Conservation (phyloP, 345 rosid species). For the Brassica cretica region DNA sequence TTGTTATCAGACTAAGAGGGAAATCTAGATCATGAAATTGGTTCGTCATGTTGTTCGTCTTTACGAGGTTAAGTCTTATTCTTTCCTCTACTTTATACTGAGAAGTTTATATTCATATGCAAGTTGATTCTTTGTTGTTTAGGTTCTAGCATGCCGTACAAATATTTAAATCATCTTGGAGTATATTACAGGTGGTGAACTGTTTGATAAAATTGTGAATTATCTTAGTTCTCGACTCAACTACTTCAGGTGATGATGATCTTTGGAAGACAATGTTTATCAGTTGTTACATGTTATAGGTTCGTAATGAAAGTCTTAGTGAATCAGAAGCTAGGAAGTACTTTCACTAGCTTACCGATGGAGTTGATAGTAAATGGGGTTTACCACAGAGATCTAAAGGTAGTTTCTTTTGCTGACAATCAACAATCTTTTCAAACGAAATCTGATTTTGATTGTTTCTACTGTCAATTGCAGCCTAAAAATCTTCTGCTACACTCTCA, state of each 20-base stretch:
- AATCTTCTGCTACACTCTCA: conserved; percentile 87
- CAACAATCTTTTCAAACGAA: not conserved
- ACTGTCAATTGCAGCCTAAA: conserved; percentile 63
- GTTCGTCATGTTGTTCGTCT: conserved; percentile 96
- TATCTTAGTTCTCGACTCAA: conserved; percentile 8
- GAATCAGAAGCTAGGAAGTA: conserved; percentile 84
- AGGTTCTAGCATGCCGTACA: conserved; percentile 87
- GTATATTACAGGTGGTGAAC: conserved; percentile 92
- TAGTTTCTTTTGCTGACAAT: conserved; percentile 22
- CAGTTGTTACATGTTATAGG: conserved; percentile 43
- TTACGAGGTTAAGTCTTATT: conserved; percentile 57
- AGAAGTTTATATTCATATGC: not conserved
- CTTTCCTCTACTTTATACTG: not conserved
- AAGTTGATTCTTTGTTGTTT: conserved; percentile 21
- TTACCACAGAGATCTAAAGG: conserved; percentile 95
- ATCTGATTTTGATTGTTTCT: conserved; percentile 28
- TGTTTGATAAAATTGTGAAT: conserved; percentile 89
- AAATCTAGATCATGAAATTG: conserved; percentile 96
- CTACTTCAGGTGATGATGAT: not conserved
- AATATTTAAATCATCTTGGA: conserved; percentile 91
- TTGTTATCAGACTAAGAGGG: conserved; percentile 72
- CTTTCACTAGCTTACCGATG: conserved; percentile 94
- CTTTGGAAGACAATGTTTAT: not conserved
- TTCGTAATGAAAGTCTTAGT: conserved; percentile 78
- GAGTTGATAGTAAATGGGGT: conserved; percentile 92